phyloP scores from a whole-genome alignment of 2,329 filamentous ascomycete genomes.

The Pyrenochaeta sp. region DNA sequence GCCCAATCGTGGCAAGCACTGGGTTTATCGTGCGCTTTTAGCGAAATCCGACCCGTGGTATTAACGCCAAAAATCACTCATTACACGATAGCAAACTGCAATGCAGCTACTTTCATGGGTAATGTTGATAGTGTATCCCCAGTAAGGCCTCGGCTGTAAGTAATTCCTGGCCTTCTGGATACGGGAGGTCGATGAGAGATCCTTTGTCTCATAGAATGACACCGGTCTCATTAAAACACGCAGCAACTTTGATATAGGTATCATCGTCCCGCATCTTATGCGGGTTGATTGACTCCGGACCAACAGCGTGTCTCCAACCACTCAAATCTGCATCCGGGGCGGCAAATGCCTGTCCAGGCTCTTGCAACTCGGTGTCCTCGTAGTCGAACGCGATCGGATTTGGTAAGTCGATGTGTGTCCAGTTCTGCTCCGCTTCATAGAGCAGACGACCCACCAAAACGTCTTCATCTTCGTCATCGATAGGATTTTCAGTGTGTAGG shows the following conservation, averaged over 20 bases:
- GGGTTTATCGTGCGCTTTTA: no score
- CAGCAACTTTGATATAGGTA: background rate
- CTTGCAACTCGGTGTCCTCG: background rate
- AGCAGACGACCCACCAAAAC: background rate
- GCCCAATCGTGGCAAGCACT: no score
- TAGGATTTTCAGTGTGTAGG: background rate
- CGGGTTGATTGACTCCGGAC: background rate
- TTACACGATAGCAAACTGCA: no score
- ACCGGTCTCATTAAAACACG: background rate
- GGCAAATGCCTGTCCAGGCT: background rate
- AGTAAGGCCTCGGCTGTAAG: no score
- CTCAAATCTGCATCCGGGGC: background rate
- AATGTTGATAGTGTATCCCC: no score
- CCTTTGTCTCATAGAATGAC: no score
- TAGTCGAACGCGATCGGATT: background rate
- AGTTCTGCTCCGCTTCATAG: background rate
- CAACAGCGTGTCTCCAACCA: background rate
- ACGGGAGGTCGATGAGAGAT: no score
- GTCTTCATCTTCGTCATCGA: background rate
- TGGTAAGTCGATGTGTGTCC: background rate
- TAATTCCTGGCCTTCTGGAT: no score
- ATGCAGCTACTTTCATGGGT: no score
- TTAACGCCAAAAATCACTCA: no score
- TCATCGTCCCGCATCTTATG: background rate
- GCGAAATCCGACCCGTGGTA: no score